Evolutionary conservation across 257 asterid species (phyloP).

Genomic region (Jacaranda mimosifolia): DNA sequence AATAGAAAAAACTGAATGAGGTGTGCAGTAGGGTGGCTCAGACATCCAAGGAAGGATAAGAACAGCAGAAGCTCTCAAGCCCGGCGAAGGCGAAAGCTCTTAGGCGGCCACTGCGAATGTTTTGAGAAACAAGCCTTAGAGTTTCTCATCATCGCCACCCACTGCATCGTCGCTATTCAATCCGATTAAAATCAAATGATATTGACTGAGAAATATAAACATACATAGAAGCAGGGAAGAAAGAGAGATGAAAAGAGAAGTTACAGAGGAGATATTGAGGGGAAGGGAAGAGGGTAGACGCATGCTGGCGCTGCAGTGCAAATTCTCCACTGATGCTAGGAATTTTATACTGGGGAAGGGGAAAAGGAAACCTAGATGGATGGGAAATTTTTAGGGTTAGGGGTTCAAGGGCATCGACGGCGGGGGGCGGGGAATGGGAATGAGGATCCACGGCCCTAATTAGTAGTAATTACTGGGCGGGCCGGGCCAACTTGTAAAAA

Average conservation of each 20-base stretch:
- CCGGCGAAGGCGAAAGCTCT: slow-evolving; percentile 60
- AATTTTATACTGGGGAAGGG: background rate
- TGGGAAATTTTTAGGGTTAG: slow-evolving; percentile 21
- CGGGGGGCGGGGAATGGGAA: background rate
- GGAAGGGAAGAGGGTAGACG: too few species aligned
- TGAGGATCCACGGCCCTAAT: background rate
- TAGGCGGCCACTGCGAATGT: slow-evolving; percentile 62
- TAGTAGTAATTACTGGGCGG: background rate
- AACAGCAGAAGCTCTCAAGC: slow-evolving; percentile 53
- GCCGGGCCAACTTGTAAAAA: background rate
- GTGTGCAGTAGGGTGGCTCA: slow-evolving; percentile 36
- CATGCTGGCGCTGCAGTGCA: too few species aligned
- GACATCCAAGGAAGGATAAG: slow-evolving; percentile 59
- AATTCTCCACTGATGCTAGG: too few species aligned
- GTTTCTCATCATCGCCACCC: slow-evolving; percentile 39
- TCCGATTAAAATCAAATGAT: background rate
- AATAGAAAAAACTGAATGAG: background rate
- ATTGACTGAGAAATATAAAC: background rate
- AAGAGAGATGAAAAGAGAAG: background rate
- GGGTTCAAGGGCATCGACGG: slow-evolving; percentile 21
- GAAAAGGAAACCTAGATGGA: background rate
- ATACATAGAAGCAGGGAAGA: background rate
- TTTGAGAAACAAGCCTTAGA: slow-evolving; percentile 48
- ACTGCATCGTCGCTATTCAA: background rate
- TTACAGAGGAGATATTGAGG: too few species aligned